Evolutionary conservation across 2,329 filamentous ascomycete genomes (phyloP), one percentile per base, ranked within the genome.

Genomic region (Nothophaeocryptopus gaeumannii): DNA sequence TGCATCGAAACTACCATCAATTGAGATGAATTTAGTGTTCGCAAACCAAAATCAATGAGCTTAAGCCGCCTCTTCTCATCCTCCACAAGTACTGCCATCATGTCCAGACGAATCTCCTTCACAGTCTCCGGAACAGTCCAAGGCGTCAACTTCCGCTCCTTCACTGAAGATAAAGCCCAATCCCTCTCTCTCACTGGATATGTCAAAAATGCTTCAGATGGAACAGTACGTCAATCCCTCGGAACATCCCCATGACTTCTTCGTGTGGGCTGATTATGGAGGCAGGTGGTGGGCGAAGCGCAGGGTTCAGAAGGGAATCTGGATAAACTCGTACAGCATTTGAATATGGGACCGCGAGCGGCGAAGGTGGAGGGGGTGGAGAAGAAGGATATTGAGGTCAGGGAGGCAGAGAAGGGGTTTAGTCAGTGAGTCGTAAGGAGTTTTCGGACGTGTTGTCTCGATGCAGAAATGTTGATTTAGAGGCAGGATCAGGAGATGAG

Each of bases 201-300:
- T 45, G 74, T 77, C 5, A 68, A 69, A 46, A 78, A 78, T 55
- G 69, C 65, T 5, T 69, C 66, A 9, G 73, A 77, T 54, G 75
- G 75, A 36, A 70, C 66, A 7, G 74, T 74, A 58, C 37, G 47
- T 34, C 13, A 10, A 31, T n/a, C 34, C 8, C 30, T 3, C 33
- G n/a, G n/a, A n/a, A 16, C 12, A 41, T 5, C 8, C 14, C 12
- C 20, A 5, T 38, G 13, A n/a, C 30, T 37, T 11, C 30, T 16
- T 37, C 12, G 11, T n/a, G 41, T 44, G 13, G 26, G 9, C 34
- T 47, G 37, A 44, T 14, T 8, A 1, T 8, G 12, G 9, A 2
- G 0, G 4, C 58, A 96, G 89, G 91, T 97, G 39, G 83, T 89
- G 64, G 92, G 92, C 20, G 91, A 96, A 72, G 90, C 85, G 5